Evolutionary conservation across 176 grass and related monocot genomes (phyloP).

Genomic region (Oryza punctata): DNA sequence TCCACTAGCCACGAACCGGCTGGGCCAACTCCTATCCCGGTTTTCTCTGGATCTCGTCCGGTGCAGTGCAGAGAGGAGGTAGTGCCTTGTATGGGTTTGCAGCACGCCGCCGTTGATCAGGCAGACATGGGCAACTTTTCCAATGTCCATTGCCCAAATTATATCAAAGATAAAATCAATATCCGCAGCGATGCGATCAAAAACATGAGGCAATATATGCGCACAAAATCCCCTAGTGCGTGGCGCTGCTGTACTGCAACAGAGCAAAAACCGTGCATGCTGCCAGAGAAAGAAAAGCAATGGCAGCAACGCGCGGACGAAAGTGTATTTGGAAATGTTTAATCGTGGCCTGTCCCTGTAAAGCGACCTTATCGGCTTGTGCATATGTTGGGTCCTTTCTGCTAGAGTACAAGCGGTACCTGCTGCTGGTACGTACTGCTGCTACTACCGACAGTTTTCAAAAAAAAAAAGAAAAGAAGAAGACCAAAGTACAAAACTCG

Average conservation of each 20-base stretch:
- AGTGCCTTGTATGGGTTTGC: slow-evolving; percentile 1
- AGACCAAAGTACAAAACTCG: not conserved
- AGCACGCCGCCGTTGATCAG: slow-evolving; percentile 23
- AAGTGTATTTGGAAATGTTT: not conserved
- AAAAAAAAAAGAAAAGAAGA: no score
- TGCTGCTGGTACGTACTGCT: not conserved
- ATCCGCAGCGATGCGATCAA: not conserved
- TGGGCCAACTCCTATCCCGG: slow-evolving; percentile 2
- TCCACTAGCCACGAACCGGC: slow-evolving; percentile 32
- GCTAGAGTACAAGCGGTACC: slow-evolving; percentile 9
- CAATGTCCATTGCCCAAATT: not conserved
- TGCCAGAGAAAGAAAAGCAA: not conserved
- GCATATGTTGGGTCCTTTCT: not conserved
- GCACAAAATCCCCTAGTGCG: slow-evolving; percentile 35
- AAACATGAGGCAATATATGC: slow-evolving; percentile 2
- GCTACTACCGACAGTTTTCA: not conserved
- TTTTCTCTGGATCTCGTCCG: slow-evolving; percentile 6
- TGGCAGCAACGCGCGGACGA: not conserved
- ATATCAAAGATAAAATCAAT: not conserved
- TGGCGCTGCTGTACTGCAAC: slow-evolving; percentile 53
- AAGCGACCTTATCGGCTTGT: not conserved
- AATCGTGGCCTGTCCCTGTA: not conserved
- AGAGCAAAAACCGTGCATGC: not conserved
- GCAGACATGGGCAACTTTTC: slow-evolving; percentile 23
- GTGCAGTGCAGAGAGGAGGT: not conserved